These are phyloP conservation scores for Nasturtium officinale DNA, from an alignment of 345 rosid genomes.

Conservation along the genomic window DNA sequence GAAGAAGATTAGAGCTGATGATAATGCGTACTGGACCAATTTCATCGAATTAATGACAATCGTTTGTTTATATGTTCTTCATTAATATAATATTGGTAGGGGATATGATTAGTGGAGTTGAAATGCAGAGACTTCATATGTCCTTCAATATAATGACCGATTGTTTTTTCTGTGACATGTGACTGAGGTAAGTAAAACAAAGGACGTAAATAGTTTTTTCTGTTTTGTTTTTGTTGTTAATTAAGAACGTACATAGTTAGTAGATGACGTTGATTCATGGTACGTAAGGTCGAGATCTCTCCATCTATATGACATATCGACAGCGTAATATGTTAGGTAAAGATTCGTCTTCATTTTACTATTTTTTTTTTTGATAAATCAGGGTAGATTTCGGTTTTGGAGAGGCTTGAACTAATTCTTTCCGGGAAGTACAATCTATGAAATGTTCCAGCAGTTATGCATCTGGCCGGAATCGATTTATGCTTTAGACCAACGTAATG, in stretches of 20 bases:
- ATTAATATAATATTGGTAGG: background rate
- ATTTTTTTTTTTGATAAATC: no score
- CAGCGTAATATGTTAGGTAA: slow-evolving; percentile 12
- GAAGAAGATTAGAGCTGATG: no score
- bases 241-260: slow-evolving; percentile 21
- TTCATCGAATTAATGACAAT: background rate
- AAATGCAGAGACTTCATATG: background rate
- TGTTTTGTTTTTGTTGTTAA: no score
- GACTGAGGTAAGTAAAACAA: slow-evolving; percentile 4
- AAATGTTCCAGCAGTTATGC: no score
- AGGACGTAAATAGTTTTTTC: slow-evolving; percentile 17
- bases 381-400: no score
- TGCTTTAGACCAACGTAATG: no score
- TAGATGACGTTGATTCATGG: slow-evolving; percentile 26
- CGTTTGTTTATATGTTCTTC: background rate
- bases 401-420: no score
- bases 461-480: no score
- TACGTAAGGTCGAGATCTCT: background rate
- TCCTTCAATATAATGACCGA: background rate
- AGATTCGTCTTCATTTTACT: slow-evolving; percentile 14
- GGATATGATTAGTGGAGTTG: background rate
- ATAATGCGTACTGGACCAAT: no score
- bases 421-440: no score
- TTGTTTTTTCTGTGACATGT: slow-evolving; percentile 13
- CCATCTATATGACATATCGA: background rate